Evolutionary conservation across 2,329 filamentous ascomycete species (phyloP).

Genomic region (Botryotinia calthae): DNA sequence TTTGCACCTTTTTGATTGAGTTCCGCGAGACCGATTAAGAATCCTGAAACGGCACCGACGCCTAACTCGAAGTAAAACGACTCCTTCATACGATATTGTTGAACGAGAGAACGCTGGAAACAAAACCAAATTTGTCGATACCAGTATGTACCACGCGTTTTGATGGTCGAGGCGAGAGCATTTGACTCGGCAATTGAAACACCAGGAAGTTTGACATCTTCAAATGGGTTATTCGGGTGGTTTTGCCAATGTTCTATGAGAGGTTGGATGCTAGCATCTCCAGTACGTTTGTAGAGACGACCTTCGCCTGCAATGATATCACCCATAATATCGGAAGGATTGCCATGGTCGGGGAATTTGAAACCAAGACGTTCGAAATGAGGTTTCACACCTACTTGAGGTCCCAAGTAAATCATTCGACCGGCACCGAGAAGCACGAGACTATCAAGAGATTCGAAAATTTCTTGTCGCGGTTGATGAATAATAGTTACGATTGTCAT

Average conservation of each 20-base stretch:
- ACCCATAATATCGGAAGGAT: constrained; percentile 57
- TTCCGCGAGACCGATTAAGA: constrained; percentile 54
- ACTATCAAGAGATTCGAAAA: constrained; percentile 59
- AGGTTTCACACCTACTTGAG: constrained; percentile 43
- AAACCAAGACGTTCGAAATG: constrained; percentile 56
- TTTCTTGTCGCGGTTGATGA: constrained; percentile 53
- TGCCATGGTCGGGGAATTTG: constrained; percentile 48
- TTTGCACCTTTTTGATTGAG: constrained; percentile 50
- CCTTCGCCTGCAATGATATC: constrained; percentile 61
- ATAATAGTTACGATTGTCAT: constrained; percentile 56
- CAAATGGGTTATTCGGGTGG: not conserved
- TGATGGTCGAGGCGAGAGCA: constrained; percentile 47
- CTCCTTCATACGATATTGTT: constrained; percentile 54
- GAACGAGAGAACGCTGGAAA: constrained; percentile 51
- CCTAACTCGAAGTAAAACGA: constrained; percentile 55
- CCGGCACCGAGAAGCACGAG: constrained; percentile 61
- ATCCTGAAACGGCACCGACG: constrained; percentile 51
- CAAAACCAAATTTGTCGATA: constrained; percentile 53
- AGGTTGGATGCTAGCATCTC: constrained; percentile 48
- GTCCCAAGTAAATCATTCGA: constrained; percentile 53
- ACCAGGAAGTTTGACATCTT: constrained; percentile 5
- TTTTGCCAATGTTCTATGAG: constrained; percentile 50
- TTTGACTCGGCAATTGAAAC: constrained; percentile 42
- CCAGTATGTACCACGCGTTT: constrained; percentile 49
- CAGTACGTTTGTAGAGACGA: constrained; percentile 47